A percentile compares a stretch with the other conserved stretches of the same genome.
These are phyloP conservation scores for Penicillium flavigenum DNA, from an alignment of 495 filamentous ascomycete genomes.

Conservation along the genomic window DNA sequence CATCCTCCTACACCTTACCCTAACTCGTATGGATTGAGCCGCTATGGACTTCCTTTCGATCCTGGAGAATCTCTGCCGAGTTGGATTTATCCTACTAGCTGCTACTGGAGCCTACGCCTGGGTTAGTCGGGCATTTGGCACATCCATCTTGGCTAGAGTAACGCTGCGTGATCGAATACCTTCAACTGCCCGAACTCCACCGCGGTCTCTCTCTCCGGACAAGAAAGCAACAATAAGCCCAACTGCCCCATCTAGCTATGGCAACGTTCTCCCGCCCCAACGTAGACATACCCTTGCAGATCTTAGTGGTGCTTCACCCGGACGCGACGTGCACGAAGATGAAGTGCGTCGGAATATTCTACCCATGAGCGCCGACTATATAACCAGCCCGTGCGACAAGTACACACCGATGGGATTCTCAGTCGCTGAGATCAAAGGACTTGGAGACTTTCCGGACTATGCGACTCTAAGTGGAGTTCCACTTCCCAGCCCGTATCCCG, in stretches of 20 bases:
- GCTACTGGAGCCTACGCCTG: slow-evolving; percentile 25
- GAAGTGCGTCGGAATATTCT: slow-evolving; percentile 37
- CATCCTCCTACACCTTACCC: slow-evolving; percentile 4
- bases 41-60: slow-evolving; percentile 16
- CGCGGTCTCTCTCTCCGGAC: slow-evolving; percentile 56
- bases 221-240: slow-evolving; percentile 36
- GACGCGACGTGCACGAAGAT: slow-evolving; percentile 31
- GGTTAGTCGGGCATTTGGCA: slow-evolving; percentile 13
- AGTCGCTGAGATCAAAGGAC: slow-evolving; percentile 64
- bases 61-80: slow-evolving; percentile 25
- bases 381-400: slow-evolving; percentile 32
- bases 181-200: slow-evolving; percentile 52
- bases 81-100: slow-evolving; percentile 27
- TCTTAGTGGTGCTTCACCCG: slow-evolving; percentile 23
- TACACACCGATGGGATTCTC: slow-evolving; percentile 64
- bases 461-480: slow-evolving; percentile 75
- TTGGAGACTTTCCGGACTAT: slow-evolving; percentile 87
- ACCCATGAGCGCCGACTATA: slow-evolving; percentile 48
- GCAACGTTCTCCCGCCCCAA: slow-evolving; percentile 55
- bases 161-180: slow-evolving; percentile 34
- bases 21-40: slow-evolving; percentile 12
- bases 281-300: slow-evolving; percentile 50
- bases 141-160: slow-evolving; percentile 15
- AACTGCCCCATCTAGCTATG: slow-evolving; percentile 38
- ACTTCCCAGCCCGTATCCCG: slow-evolving; percentile 60